Conservation (phyloP, 495 filamentous ascomycete species). For the Tuber calosporum region DNA sequence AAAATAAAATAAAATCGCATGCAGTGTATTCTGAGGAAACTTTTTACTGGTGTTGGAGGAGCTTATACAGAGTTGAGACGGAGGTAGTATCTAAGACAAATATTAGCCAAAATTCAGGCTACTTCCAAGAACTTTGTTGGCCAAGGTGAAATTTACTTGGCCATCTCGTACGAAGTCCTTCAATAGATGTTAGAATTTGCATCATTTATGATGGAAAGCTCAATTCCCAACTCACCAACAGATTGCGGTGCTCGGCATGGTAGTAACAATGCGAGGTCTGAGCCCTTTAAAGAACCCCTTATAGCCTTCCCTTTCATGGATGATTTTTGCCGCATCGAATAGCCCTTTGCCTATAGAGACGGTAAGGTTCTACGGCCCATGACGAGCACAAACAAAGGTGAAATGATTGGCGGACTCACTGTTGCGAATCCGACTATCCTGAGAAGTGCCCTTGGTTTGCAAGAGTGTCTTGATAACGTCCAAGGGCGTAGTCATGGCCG, state of each 20-base stretch:
- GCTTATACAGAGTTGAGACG: slow-evolving; percentile 30
- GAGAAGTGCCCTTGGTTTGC: slow-evolving; percentile 78
- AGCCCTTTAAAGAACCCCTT: slow-evolving; percentile 87
- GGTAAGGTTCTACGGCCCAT: slow-evolving; percentile 12
- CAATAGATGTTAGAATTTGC: slow-evolving; percentile 30
- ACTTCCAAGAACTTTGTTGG: not conserved
- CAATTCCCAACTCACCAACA: slow-evolving; percentile 69
- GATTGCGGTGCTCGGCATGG: slow-evolving; percentile 97
- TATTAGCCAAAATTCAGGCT: slow-evolving; percentile 12
- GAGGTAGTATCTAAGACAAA: slow-evolving; percentile 29
- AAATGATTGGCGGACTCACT: slow-evolving; percentile 21
- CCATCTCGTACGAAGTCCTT: slow-evolving; percentile 72
- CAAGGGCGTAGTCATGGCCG: slow-evolving; percentile 86
- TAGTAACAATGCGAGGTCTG: slow-evolving; percentile 83
- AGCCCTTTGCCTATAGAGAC: slow-evolving; percentile 60
- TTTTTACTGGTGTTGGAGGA: not conserved
- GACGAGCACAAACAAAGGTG: not conserved
- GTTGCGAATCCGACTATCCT: slow-evolving; percentile 73
- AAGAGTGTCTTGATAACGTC: slow-evolving; percentile 97
- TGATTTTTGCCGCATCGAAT: slow-evolving; percentile 68
- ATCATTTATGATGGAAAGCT: not conserved
- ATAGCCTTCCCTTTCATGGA: slow-evolving; percentile 76
- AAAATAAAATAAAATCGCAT: not conserved
- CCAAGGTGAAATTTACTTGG: slow-evolving; percentile 47
- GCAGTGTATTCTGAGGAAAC: not conserved